A percentile compares a stretch with the other conserved stretches of the same genome.
Conservation (phyloP, 1,139 yeast species). For the Lizanozyma gosingica region DNA sequence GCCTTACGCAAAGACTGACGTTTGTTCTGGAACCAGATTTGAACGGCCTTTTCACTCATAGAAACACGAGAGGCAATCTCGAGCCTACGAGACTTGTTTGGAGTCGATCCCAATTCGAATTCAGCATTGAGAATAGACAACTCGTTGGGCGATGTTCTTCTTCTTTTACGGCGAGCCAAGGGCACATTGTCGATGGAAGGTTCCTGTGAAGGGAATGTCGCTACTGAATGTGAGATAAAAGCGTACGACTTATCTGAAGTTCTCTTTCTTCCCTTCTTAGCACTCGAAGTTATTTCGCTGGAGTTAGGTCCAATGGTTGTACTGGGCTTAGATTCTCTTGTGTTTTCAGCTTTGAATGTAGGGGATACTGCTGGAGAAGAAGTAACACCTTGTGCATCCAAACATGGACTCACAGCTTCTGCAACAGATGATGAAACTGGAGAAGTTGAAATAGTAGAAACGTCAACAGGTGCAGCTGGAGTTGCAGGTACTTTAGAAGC, state of each 20-base stretch:
- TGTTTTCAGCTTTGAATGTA: slow-evolving; percentile 2
- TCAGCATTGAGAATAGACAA: slow-evolving; percentile 71
- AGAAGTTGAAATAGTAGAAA: neutral
- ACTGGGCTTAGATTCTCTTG: slow-evolving; percentile 2
- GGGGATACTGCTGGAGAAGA: slow-evolving; percentile 3
- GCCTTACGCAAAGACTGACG: slow-evolving; percentile 73
- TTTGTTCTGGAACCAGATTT: slow-evolving; percentile 95
- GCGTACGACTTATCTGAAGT: slow-evolving; percentile 49
- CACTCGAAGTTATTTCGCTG: slow-evolving; percentile 7
- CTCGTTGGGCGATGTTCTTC: slow-evolving; percentile 90
- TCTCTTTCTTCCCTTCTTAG: neutral
- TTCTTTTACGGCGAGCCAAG: slow-evolving; percentile 83
- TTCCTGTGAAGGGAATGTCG: slow-evolving; percentile 75
- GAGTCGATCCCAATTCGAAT: slow-evolving; percentile 70
- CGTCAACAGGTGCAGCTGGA: neutral
- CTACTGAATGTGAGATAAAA: slow-evolving; percentile 84
- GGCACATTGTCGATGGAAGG: slow-evolving; percentile 86
- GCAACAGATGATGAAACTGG: neutral
- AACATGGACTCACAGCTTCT: neutral
- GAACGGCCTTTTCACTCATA: slow-evolving; percentile 96
- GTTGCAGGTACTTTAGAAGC: neutral
- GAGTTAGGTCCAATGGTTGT: slow-evolving; percentile 9
- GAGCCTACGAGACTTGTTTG: slow-evolving; percentile 65
- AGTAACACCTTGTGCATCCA: slow-evolving; percentile 1
- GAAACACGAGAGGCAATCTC: slow-evolving; percentile 71